Evolutionary conservation across 169 alveolate species (phyloP), one percentile per base, ranked within the genome.

Genomic region (Theileria orientalis): DNA sequence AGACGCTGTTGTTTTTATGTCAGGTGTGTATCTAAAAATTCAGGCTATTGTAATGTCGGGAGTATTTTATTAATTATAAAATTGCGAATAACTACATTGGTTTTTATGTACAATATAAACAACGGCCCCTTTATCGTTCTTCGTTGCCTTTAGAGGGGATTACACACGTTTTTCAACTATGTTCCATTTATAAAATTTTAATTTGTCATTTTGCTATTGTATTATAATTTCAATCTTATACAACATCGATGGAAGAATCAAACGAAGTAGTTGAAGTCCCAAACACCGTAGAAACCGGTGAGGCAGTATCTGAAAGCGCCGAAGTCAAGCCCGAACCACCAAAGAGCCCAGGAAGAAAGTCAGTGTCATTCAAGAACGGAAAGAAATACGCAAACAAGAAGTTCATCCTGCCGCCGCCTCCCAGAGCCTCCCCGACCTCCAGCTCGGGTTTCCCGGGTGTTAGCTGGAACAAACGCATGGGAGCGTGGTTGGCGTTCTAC

Each of bases 381-480:
- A 62, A 62, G 54, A 62, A 44, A 32, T 62, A 40, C 27, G 13
- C 72, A 44, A 62, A 44, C 72, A 42, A 66, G 29, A 72, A 67
- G 56, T 51, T 30, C 60, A 71, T 77, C 14, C 46, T 82, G 3
- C 89, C 89, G 5, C 83, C 83, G n/a, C 84, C 84, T 8, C 84
- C 85, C 13, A 41, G 89, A 33, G 89, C 85, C 23, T 61, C 84
- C 0, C 82, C 85, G 6, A 62, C 90, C 13, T 80, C 90, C 63
- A 83, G 91, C 14, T 84, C 92, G 16, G 95, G 95, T 1, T 91
- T 72, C 69, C 95, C 95, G 2, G 95, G 95, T 6, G 95, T 91
- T 29, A 87, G 94, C 77, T 91, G 95, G 95, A 91, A 91, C 70
- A 86, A 85, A 52, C 56, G 95, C 8, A 91, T 91, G 95, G 90